phyloP scores from a whole-genome alignment of 257 asterid genomes.

The Solanum clarkiae region DNA sequence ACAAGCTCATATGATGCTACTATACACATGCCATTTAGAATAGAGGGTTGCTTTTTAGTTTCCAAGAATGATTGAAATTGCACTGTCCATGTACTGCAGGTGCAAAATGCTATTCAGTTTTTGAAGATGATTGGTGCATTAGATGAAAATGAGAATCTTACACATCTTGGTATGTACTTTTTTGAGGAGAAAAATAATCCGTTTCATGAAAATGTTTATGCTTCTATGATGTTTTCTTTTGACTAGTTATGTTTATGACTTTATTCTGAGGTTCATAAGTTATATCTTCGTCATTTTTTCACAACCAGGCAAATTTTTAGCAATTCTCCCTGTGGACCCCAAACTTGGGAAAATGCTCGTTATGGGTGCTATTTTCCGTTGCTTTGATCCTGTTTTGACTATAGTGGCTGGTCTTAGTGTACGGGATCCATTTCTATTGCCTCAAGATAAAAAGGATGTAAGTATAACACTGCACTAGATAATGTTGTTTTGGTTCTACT shows the following conservation, averaged over 20 bases:
- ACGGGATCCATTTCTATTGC: slow-evolving; percentile 95
- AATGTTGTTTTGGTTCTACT: neutral
- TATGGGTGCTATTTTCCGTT: slow-evolving; percentile 80
- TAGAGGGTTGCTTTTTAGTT: neutral
- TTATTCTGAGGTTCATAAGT: neutral
- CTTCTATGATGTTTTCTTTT: neutral
- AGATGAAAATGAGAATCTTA: slow-evolving; percentile 86
- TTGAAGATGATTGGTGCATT: slow-evolving; percentile 95
- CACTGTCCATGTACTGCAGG: slow-evolving; percentile 38
- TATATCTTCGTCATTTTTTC: slow-evolving; percentile 1
- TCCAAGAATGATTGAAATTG: neutral
- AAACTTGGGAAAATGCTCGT: slow-evolving; percentile 96
- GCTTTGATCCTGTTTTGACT: slow-evolving; percentile 92
- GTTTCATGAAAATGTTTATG: neutral
- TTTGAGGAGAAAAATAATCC: neutral
- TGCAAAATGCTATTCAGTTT: slow-evolving; percentile 93
- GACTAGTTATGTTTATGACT: neutral
- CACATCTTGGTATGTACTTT: slow-evolving; percentile 66
- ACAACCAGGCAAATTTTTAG: slow-evolving; percentile 67
- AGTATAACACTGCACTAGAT: slow-evolving; percentile 8
- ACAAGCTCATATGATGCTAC: neutral
- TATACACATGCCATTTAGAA: neutral
- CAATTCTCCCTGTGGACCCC: slow-evolving; percentile 97
- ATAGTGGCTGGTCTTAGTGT: slow-evolving; percentile 94
- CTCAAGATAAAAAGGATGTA: slow-evolving; percentile 95